phyloP scores from a whole-genome alignment of 73 alveolate species.

The Paraurostyla sp. region DNA sequence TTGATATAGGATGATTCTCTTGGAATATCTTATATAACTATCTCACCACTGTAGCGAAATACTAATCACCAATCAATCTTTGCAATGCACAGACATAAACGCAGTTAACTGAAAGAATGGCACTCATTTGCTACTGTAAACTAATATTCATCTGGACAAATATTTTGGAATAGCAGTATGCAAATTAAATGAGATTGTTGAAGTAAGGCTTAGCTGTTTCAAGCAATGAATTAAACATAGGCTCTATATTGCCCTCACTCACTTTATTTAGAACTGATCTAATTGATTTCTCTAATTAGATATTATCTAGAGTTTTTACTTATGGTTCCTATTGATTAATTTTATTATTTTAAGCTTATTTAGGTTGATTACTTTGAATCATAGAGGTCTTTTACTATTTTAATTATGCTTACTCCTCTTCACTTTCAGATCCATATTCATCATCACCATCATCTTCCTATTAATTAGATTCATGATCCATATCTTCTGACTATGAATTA shows the following conservation, averaged over 20 bases:
- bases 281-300: slow-evolving; percentile 18
- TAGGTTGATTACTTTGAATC: neutral
- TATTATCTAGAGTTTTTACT: neutral
- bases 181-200: slow-evolving; percentile 28
- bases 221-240: slow-evolving; percentile 44
- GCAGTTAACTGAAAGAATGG: slow-evolving; percentile 73
- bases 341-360: neutral
- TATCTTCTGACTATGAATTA: neutral
- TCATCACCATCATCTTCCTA: slow-evolving; percentile 10
- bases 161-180: slow-evolving; percentile 34
- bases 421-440: neutral
- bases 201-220: neutral
- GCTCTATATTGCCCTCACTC: slow-evolving; percentile 64
- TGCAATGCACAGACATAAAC: slow-evolving; percentile 64
- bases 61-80: slow-evolving; percentile 55
- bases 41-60: slow-evolving; percentile 52
- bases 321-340: neutral
- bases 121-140: slow-evolving; percentile 21
- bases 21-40: slow-evolving; percentile 34
- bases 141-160: slow-evolving; percentile 37
- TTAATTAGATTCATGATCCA: neutral
- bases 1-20: neutral
- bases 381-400: too few relatives aligned
- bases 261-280: slow-evolving; percentile 68
- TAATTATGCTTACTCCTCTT: neutral